Conservation (phyloP, 805 yeast genomes). For the Cyberlindnera euphorbiiphila region DNA sequence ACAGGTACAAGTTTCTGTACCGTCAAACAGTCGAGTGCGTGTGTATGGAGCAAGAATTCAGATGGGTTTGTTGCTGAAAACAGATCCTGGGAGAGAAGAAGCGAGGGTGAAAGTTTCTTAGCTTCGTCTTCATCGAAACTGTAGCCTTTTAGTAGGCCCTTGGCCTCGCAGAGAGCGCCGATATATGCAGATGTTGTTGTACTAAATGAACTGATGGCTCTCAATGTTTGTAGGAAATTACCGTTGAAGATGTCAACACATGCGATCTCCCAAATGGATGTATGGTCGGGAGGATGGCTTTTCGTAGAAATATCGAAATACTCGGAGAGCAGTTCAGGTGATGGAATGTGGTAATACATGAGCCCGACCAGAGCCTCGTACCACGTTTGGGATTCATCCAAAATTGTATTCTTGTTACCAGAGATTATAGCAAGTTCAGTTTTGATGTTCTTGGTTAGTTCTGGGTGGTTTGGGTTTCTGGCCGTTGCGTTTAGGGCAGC, state of each 20-base stretch:
- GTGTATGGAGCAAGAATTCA: slow-evolving; percentile 51
- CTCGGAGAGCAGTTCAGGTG: slow-evolving; percentile 38
- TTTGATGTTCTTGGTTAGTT: slow-evolving; percentile 27
- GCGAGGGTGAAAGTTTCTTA: slow-evolving; percentile 4
- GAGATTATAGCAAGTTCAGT: slow-evolving; percentile 32
- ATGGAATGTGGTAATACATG: slow-evolving; percentile 58
- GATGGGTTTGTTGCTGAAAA: slow-evolving; percentile 40
- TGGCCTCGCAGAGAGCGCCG: slow-evolving; percentile 59
- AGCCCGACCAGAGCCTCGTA: slow-evolving; percentile 59
- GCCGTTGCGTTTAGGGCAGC: slow-evolving; percentile 26
- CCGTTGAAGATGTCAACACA: slow-evolving; percentile 55
- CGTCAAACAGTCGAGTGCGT: slow-evolving; percentile 51
- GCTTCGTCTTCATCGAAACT: slow-evolving; percentile 25
- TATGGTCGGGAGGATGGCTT: slow-evolving; percentile 34
- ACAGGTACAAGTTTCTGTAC: slow-evolving; percentile 56
- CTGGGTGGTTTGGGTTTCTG: slow-evolving; percentile 18
- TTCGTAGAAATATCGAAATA: slow-evolving; percentile 36
- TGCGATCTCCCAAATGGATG: slow-evolving; percentile 48
- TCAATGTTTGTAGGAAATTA: slow-evolving; percentile 52
- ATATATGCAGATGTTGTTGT: slow-evolving; percentile 60
- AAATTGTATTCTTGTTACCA: slow-evolving; percentile 42
- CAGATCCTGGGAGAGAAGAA: slow-evolving; percentile 26
- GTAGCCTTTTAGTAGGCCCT: slow-evolving; percentile 50
- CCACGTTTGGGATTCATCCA: slow-evolving; percentile 56
- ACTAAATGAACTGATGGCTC: slow-evolving; percentile 56